These are phyloP conservation scores for Ustilago crameri DNA, from an alignment of 1,284 basidiomycete species.

Conservation along the genomic window DNA sequence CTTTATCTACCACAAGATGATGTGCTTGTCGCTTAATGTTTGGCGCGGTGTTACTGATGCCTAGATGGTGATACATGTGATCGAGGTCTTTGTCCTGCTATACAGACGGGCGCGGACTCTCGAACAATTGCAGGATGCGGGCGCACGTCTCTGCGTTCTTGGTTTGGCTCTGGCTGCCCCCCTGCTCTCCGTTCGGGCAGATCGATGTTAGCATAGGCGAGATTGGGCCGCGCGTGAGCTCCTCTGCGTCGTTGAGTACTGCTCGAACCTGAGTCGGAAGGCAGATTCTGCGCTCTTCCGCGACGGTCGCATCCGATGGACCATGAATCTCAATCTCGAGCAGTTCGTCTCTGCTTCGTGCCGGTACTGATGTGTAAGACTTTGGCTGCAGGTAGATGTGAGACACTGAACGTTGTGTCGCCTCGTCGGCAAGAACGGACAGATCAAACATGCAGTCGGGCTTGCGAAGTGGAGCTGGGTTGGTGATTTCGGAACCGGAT, in stretches of 20 bases:
- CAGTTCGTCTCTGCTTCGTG: slow-evolving; percentile 25
- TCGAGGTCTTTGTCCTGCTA: too few species aligned
- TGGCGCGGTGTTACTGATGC: too few species aligned
- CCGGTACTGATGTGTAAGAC: slow-evolving; percentile 23
- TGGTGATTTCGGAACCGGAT: not conserved
- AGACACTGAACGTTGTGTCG: not conserved
- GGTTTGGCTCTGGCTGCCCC: not conserved
- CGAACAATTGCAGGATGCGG: too few species aligned
- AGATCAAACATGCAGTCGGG: slow-evolving; percentile 42
- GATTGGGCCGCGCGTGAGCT: not conserved
- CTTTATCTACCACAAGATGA: not conserved
- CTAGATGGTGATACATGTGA: too few species aligned
- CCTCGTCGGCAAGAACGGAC: slow-evolving; percentile 10
- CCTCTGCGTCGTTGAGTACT: slow-evolving; percentile 29
- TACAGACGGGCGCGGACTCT: too few species aligned
- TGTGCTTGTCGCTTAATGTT: not conserved
- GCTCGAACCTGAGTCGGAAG: slow-evolving; percentile 23
- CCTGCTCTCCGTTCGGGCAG: not conserved
- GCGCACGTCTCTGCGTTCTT: too few species aligned
- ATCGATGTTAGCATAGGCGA: not conserved
- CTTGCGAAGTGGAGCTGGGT: slow-evolving; percentile 2
- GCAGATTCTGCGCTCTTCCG: slow-evolving; percentile 8
- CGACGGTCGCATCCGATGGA: slow-evolving; percentile 4
- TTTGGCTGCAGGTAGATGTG: slow-evolving; percentile 33
- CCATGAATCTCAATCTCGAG: slow-evolving; percentile 31